A percentile compares a stretch with the other conserved stretches of the same genome.
Conservation (phyloP, 305 asterid genomes). For the Fraxinus latifolia region DNA sequence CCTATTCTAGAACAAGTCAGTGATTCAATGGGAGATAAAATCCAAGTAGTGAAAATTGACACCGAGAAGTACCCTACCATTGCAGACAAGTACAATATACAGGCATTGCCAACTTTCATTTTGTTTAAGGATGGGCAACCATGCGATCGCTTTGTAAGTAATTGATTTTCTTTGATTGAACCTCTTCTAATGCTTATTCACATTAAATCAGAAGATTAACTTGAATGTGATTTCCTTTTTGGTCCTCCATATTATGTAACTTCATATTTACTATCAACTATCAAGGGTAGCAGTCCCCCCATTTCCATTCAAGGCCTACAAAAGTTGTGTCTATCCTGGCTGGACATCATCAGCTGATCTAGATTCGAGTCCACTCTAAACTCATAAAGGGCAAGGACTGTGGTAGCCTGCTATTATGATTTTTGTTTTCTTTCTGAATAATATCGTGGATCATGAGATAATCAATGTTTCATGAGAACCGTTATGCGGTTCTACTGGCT, state of each 20-base stretch:
- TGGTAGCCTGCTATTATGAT: not conserved
- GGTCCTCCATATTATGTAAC: not conserved
- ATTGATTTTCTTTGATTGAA: constrained; percentile 10
- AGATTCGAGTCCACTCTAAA: not conserved
- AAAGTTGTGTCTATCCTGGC: not conserved
- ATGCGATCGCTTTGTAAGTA: constrained; percentile 82
- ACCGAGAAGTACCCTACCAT: constrained; percentile 83
- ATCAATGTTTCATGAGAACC: not conserved
- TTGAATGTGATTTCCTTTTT: not conserved
- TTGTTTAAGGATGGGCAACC: constrained; percentile 84
- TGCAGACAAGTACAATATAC: constrained; percentile 71
- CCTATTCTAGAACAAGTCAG: constrained; percentile 79
- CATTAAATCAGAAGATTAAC: not conserved
- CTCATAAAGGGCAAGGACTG: not conserved
- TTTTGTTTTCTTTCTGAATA: not conserved
- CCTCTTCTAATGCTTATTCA: constrained; percentile 6
- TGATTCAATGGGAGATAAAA: constrained; percentile 58
- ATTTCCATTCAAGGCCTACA: not conserved
- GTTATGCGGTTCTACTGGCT: not conserved
- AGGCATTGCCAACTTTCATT: constrained; percentile 90
- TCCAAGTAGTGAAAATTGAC: constrained; percentile 84
- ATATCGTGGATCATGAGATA: not conserved
- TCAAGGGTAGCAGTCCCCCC: not conserved
- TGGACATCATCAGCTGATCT: not conserved
- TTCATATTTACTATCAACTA: not conserved